A percentile compares a stretch with the other conserved stretches of the same genome.
These are phyloP conservation scores for Myxozyma vanderwaltii DNA, from an alignment of 805 yeast genomes.

Conservation along the genomic window DNA sequence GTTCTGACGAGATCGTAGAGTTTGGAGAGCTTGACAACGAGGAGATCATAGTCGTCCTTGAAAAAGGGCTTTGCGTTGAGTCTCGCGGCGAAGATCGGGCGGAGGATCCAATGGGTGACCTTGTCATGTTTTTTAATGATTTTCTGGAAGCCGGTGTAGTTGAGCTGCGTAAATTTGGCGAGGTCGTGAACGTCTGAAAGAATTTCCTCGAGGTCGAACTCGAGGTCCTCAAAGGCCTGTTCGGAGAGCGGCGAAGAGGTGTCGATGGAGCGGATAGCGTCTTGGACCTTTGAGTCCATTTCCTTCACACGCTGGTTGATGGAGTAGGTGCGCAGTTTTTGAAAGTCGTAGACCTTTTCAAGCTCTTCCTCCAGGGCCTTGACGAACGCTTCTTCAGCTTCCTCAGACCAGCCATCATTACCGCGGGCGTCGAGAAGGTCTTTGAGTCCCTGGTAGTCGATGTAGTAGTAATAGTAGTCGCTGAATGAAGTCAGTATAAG, in stretches of 20 bases:
- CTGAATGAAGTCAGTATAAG: conserved; percentile 6
- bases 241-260: conserved; percentile 53
- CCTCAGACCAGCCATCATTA: conserved; percentile 63
- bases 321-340: conserved; percentile 84
- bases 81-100: conserved; percentile 91
- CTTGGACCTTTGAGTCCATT: conserved; percentile 67
- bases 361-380: conserved; percentile 75
- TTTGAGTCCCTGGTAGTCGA: conserved; percentile 89
- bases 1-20: conserved; percentile 92
- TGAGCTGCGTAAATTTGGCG: conserved; percentile 88
- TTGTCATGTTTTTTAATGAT: conserved; percentile 97
- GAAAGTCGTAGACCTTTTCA: conserved; percentile 91
- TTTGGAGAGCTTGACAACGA: conserved; percentile 86
- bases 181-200: conserved; percentile 97
- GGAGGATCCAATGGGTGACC: conserved; percentile 73
- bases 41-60: conserved; percentile 87
- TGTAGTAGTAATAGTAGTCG: conserved; percentile 63
- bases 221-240: conserved; percentile 70
- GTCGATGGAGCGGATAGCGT: conserved; percentile 50
- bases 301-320: conserved; percentile 83
- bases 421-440: conserved; percentile 58
- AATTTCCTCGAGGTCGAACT: conserved; percentile 77
- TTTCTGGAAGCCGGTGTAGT: conserved; percentile 96
- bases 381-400: conserved; percentile 80
- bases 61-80: conserved; percentile 92